Evolutionary conservation across 2,329 filamentous ascomycete genomes (phyloP).

Genomic region (Clathrospora elynae): DNA sequence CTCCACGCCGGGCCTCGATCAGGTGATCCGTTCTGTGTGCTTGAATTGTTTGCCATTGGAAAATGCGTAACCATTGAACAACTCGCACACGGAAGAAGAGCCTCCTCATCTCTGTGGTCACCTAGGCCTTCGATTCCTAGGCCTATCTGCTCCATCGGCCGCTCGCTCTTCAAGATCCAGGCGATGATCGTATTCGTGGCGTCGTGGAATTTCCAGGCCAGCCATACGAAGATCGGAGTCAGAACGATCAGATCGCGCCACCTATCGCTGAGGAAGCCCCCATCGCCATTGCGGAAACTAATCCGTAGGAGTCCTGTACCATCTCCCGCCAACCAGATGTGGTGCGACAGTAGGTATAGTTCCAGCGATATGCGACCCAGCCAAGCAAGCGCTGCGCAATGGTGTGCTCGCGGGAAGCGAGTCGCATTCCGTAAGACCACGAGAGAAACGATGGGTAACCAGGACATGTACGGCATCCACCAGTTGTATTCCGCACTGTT

Average conservation of each 20-base stretch:
- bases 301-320: slow-evolving; percentile 57
- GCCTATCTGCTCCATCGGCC: background rate
- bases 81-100: no score
- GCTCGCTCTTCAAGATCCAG: slow-evolving; percentile 40
- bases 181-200: slow-evolving; percentile 48
- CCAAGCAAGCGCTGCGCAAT: slow-evolving; percentile 56
- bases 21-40: no score
- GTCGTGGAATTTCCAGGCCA: slow-evolving; percentile 46
- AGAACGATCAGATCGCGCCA: slow-evolving; percentile 47
- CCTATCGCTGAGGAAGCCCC: slow-evolving; percentile 30
- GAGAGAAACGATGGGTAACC: slow-evolving; percentile 59
- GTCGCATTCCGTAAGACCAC: slow-evolving; percentile 59
- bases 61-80: no score
- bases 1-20: background rate
- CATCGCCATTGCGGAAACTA: slow-evolving; percentile 39
- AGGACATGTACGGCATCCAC: slow-evolving; percentile 51
- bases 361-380: slow-evolving; percentile 64
- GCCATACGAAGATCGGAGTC: slow-evolving; percentile 52
- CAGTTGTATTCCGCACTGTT: slow-evolving; percentile 55
- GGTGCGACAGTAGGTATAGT: slow-evolving; percentile 64
- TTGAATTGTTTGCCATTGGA: no score
- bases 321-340: slow-evolving; percentile 66
- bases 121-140: background rate
- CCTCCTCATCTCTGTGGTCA: background rate
- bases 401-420: slow-evolving; percentile 48